Conservation (phyloP, 768 basidiomycete genomes). For the Pleurotus djamor region DNA sequence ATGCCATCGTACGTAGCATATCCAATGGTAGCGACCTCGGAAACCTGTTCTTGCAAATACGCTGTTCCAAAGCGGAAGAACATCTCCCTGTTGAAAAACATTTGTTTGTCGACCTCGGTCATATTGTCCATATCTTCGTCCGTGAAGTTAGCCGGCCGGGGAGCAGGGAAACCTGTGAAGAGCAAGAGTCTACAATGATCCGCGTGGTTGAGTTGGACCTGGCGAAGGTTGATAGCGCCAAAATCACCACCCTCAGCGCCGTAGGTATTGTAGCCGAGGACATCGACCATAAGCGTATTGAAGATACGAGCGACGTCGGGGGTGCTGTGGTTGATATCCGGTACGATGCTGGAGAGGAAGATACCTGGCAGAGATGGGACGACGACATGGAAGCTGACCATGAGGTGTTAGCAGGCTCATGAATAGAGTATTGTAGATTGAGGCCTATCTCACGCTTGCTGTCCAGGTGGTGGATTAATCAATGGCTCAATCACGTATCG, state of each 20-base stretch:
- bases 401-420: too few species aligned
- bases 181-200: neutral
- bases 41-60: neutral
- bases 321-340: slow-evolving; percentile 1
- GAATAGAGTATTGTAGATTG: too few species aligned
- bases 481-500: slow-evolving; percentile 2
- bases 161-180: slow-evolving; percentile 3
- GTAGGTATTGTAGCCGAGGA: slow-evolving; percentile 6
- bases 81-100: neutral
- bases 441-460: neutral
- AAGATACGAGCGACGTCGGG: slow-evolving; percentile 7
- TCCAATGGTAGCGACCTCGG: slow-evolving; percentile 2
- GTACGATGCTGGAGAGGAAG: slow-evolving; percentile 1
- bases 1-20: slow-evolving; percentile 4
- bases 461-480: neutral
- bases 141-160: neutral
- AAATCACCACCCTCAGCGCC: slow-evolving; percentile 8
- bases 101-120: neutral
- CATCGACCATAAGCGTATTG: slow-evolving; percentile 7
- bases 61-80: neutral
- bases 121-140: slow-evolving; percentile 2
- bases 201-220: slow-evolving; percentile 2
- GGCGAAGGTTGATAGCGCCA: slow-evolving; percentile 5
- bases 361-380: slow-evolving; percentile 8
- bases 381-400: slow-evolving; percentile 6